Conservation (phyloP, 2,329 filamentous ascomycete species). For the Knufia petricola region DNA sequence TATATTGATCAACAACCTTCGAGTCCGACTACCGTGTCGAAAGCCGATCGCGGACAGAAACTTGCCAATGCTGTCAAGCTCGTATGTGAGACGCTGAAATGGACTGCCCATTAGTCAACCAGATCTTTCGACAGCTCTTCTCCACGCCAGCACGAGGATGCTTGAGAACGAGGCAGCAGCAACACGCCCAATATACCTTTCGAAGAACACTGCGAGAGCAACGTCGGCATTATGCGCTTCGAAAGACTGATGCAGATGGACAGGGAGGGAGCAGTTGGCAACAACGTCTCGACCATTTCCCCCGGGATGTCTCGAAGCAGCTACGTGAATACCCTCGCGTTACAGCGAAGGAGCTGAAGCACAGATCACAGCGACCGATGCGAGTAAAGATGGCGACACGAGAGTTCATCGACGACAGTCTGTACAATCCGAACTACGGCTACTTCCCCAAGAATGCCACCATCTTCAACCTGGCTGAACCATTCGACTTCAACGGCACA, state of each 20-base stretch:
- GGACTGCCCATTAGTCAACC: constrained; percentile 71
- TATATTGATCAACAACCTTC: background rate
- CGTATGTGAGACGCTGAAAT: constrained; percentile 36
- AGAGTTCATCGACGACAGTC: constrained; percentile 94
- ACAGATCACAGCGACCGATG: constrained; percentile 63
- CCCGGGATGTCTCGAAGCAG: constrained; percentile 68
- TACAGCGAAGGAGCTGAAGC: constrained; percentile 67
- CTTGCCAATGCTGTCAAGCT: too few species aligned
- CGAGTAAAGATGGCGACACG: constrained; percentile 94
- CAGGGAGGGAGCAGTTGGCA: constrained; percentile 69
- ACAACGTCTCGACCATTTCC: constrained; percentile 66
- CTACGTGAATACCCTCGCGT: constrained; percentile 75
- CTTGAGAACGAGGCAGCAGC: constrained; percentile 35
- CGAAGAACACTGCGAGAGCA: constrained; percentile 21
- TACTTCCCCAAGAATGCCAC: constrained; percentile 96
- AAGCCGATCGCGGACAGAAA: too few species aligned
- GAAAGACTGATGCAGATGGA: constrained; percentile 29
- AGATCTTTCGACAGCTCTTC: constrained; percentile 78
- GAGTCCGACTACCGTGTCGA: background rate
- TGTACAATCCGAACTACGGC: constrained; percentile 90
- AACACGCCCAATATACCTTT: constrained; percentile 17
- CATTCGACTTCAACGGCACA: constrained; percentile 77
- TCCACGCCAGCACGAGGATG: constrained; percentile 58
- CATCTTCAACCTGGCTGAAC: constrained; percentile 86
- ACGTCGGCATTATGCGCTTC: constrained; percentile 33